Evolutionary conservation across 257 asterid species (phyloP).

Genomic region (Solanum bulbocastanum): DNA sequence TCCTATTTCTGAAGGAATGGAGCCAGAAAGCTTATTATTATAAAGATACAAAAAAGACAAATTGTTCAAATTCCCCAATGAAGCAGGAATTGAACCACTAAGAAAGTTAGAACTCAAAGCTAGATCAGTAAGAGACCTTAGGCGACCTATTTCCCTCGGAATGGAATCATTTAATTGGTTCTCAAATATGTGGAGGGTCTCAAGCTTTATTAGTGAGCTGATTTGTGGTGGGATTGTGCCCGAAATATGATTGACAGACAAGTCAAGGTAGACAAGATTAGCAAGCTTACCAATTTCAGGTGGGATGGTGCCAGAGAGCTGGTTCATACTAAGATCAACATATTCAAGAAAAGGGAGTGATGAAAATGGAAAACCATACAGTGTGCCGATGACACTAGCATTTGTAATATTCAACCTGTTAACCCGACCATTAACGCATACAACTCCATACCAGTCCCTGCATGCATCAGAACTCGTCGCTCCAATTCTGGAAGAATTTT

Average conservation of each 20-base stretch:
- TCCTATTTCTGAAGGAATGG: neutral
- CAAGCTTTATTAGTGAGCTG: neutral
- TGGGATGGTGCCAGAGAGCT: conserved; percentile 6
- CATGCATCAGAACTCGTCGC: neutral
- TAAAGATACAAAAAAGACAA: neutral
- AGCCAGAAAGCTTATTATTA: neutral
- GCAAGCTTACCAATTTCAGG: neutral
- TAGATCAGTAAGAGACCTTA: neutral
- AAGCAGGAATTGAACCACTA: neutral
- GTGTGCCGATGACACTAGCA: conserved; percentile 1
- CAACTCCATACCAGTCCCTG: conserved; percentile 10
- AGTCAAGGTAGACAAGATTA: neutral
- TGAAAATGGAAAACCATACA: conserved; percentile 9
- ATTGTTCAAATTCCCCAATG: neutral
- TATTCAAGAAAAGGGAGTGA: conserved; percentile 10
- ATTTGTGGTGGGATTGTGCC: conserved; percentile 6
- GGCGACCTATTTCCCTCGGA: neutral
- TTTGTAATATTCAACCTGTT: conserved; percentile 4
- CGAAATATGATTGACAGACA: neutral
- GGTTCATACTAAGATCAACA: conserved; percentile 6
- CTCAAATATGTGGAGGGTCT: neutral
- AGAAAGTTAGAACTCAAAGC: neutral
- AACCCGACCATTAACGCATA: neutral
- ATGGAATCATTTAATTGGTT: neutral
- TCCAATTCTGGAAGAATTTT: neutral